These are phyloP conservation scores for Cyclocybe aegerita DNA, from an alignment of 768 basidiomycete species.

Conservation along the genomic window DNA sequence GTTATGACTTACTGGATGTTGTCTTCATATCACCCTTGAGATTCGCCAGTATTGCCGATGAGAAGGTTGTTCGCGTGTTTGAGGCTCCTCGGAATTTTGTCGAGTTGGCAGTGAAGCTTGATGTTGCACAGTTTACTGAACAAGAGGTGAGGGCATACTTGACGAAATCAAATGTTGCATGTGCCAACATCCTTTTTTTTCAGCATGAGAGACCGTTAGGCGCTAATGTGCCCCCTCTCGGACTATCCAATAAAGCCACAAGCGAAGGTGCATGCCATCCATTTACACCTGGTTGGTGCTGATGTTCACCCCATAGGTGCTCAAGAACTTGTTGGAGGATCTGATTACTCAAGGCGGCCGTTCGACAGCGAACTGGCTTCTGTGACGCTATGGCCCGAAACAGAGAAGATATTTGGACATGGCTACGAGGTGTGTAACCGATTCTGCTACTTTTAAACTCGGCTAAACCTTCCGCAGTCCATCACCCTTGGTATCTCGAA, in stretches of 20 bases:
- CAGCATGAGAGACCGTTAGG: conserved; percentile 67
- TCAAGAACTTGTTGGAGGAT: conserved; percentile 21
- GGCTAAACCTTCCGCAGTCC: conserved; percentile 48
- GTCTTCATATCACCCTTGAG: conserved; percentile 73
- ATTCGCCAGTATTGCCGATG: conserved; percentile 92
- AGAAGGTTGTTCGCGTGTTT: conserved; percentile 93
- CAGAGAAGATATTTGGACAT: conserved; percentile 96
- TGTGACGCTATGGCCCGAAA: conserved; percentile 93
- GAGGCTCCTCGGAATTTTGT: conserved; percentile 87
- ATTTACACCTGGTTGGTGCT: background rate
- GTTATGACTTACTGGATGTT: conserved; percentile 86
- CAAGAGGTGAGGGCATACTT: conserved; percentile 43
- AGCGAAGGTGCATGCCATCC: conserved; percentile 49
- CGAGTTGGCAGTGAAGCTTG: conserved; percentile 52
- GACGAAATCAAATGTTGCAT: background rate
- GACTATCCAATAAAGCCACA: conserved; percentile 92
- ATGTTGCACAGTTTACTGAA: conserved; percentile 43
- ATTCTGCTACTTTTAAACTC: background rate
- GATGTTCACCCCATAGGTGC: conserved; percentile 10
- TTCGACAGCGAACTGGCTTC: conserved; percentile 90
- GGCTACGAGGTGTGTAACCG: conserved; percentile 80
- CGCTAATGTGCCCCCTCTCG: conserved; percentile 91
- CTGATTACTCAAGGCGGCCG: conserved; percentile 44
- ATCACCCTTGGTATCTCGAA: conserved; percentile 79
- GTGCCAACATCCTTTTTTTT: background rate